Percentiles rank a stretch among this genome's conserved stretches.
Evolutionary conservation across 2,329 filamentous ascomycete species (phyloP).

Genomic region (Pseudophaeomoniella oleicola): DNA sequence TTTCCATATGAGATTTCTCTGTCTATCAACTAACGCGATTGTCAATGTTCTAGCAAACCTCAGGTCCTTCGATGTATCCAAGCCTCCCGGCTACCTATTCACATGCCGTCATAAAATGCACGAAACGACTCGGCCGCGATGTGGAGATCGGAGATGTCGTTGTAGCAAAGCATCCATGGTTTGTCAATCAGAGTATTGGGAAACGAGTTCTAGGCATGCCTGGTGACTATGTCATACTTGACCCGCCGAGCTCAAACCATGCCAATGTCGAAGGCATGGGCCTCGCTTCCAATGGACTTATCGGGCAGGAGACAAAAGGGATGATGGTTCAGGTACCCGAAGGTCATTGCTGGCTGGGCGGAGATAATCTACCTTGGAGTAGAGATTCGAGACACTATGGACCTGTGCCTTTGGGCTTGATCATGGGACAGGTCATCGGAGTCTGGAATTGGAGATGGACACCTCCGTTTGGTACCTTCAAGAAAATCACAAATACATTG

Average conservation of each 20-base stretch:
- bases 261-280: slow-evolving; percentile 11
- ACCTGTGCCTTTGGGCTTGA: slow-evolving; percentile 68
- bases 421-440: slow-evolving; percentile 68
- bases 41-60: slow-evolving; percentile 40
- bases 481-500: slow-evolving; percentile 23
- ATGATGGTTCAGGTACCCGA: slow-evolving; percentile 51
- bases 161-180: slow-evolving; percentile 59
- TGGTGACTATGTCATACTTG: slow-evolving; percentile 38
- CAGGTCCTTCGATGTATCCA: slow-evolving; percentile 79
- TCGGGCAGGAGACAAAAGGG: slow-evolving; percentile 6
- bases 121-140: slow-evolving; percentile 53
- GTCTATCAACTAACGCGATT: too few relatives aligned
- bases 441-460: slow-evolving; percentile 2
- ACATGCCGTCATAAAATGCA: slow-evolving; percentile 48
- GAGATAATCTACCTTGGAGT: slow-evolving; percentile 75
- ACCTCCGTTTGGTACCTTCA: slow-evolving; percentile 21
- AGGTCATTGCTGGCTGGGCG: slow-evolving; percentile 82
- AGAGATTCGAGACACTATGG: slow-evolving; percentile 79
- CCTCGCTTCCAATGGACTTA: not conserved
- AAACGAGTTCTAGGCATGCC: slow-evolving; percentile 71
- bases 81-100: slow-evolving; percentile 58
- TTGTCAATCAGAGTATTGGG: slow-evolving; percentile 45
- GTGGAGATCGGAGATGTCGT: slow-evolving; percentile 73
- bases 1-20: too few relatives aligned
- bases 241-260: slow-evolving; percentile 20